phyloP scores from a whole-genome alignment of 345 rosid species.

The Litchi chinensis region DNA sequence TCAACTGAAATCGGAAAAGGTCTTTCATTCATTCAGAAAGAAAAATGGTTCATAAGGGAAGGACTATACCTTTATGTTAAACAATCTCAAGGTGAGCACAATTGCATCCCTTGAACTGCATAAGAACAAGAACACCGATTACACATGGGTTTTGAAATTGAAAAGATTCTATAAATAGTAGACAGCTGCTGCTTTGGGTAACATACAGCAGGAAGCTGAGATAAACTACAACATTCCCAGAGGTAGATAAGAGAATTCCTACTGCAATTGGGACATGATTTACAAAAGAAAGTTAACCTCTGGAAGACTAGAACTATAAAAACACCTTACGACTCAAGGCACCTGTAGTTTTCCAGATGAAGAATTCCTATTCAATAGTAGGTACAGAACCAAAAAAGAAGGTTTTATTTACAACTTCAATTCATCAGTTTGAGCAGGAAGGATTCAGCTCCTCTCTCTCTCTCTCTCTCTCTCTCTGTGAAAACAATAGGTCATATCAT shows the following conservation, averaged over 20 bases:
- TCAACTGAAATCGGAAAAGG: not conserved
- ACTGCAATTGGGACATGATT: not conserved
- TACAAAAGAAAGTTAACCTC: not conserved
- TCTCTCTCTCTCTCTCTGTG: not conserved
- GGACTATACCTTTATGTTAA: constrained; percentile 65
- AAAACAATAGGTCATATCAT: not conserved
- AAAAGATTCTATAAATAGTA: constrained; percentile 2
- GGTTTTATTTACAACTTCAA: not conserved
- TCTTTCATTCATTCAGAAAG: not conserved
- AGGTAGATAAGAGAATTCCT: not conserved
- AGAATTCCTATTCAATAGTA: too few species aligned
- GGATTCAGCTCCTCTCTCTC: not conserved
- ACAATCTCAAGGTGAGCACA: constrained; percentile 77
- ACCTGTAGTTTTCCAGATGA: too few species aligned
- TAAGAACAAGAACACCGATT: constrained; percentile 16
- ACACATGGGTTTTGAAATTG: not conserved
- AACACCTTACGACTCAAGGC: too few species aligned
- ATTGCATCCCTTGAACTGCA: constrained; percentile 89
- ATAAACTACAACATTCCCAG: not conserved
- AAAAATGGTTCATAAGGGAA: constrained; percentile 12
- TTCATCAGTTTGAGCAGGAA: not conserved
- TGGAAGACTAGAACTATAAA: not conserved
- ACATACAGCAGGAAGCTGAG: not conserved
- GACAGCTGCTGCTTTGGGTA: not conserved
- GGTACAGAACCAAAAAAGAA: too few species aligned